These are phyloP conservation scores for Cladosporium austrohemisphaericum DNA, from an alignment of 2,329 filamentous ascomycete species.

Conservation along the genomic window DNA sequence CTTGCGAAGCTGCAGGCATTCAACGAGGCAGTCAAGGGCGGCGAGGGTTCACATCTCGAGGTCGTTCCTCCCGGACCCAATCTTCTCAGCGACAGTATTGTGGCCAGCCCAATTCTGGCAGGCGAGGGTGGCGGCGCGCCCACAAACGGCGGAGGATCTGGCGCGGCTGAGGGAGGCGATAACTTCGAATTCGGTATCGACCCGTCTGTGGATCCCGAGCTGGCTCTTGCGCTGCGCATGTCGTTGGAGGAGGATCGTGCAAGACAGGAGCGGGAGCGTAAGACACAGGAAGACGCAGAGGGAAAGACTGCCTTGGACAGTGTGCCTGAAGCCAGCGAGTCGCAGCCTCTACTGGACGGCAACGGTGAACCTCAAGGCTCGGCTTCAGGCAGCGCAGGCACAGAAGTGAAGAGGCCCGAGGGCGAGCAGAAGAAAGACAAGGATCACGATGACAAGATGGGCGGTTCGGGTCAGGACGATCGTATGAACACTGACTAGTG, in stretches of 20 bases:
- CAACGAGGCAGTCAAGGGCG: conserved; percentile 86
- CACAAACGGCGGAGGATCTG: conserved; percentile 39
- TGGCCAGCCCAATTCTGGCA: conserved; percentile 83
- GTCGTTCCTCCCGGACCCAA: conserved; percentile 87
- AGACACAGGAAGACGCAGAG: conserved; percentile 63
- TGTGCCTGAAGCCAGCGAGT: conserved; percentile 69
- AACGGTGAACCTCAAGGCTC: conserved; percentile 25
- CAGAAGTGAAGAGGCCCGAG: conserved; percentile 6
- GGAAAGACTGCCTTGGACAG: conserved; percentile 74
- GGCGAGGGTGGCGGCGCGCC: conserved; percentile 63
- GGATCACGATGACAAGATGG: conserved; percentile 21
- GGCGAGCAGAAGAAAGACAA: conserved; percentile 16
- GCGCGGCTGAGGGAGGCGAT: conserved; percentile 55
- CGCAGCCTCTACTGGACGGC: conserved; percentile 47
- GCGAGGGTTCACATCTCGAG: conserved; percentile 85
- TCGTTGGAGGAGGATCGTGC: conserved; percentile 98
- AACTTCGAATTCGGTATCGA: conserved; percentile 88
- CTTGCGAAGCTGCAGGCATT: conserved; percentile 88
- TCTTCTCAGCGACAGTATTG: conserved; percentile 85
- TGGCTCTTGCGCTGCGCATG: conserved; percentile 92
- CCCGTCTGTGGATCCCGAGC: conserved; percentile 84
- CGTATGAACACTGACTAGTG: conserved; percentile 9
- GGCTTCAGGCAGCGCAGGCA: conserved; percentile 17
- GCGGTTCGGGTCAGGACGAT: neutral
- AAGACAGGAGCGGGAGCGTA: conserved; percentile 79